phyloP scores from a whole-genome alignment of 108 stramenopile genomes.

The Seminavis robusta region DNA sequence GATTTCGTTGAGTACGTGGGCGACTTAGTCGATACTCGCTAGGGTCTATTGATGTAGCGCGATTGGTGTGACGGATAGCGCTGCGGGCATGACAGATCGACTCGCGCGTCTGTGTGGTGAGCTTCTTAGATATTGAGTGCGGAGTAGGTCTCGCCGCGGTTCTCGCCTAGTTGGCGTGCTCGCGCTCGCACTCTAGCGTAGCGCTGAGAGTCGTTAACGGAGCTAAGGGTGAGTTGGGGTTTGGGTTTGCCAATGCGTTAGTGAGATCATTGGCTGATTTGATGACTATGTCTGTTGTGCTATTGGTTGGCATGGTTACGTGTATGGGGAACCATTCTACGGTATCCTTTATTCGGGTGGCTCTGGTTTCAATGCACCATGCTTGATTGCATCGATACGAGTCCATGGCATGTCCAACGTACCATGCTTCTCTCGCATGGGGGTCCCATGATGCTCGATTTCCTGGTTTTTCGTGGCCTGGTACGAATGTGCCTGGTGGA shows the following conservation, averaged over 20 bases:
- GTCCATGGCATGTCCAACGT: slow-evolving; percentile 19
- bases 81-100: too few relatives aligned
- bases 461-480: not conserved
- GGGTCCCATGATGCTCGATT: too few relatives aligned
- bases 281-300: slow-evolving; percentile 1
- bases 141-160: not conserved
- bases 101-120: too few relatives aligned
- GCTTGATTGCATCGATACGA: slow-evolving; percentile 21
- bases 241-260: not conserved
- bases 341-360: slow-evolving; percentile 9
- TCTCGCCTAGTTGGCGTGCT: not conserved
- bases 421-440: slow-evolving; percentile 14
- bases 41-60: too few relatives aligned
- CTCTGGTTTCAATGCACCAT: slow-evolving; percentile 5
- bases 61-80: too few relatives aligned
- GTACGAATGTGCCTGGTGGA: too few relatives aligned
- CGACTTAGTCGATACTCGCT: too few relatives aligned
- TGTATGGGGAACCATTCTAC: slow-evolving; percentile 17
- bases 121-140: too few relatives aligned
- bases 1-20: too few relatives aligned
- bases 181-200: not conserved
- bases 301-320: not conserved
- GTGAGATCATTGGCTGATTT: not conserved
- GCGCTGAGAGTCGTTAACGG: not conserved
- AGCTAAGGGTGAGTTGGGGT: not conserved